Evolutionary conservation across 2,329 filamentous ascomycete genomes (phyloP).

Genomic region (Monosporascus sp.): DNA sequence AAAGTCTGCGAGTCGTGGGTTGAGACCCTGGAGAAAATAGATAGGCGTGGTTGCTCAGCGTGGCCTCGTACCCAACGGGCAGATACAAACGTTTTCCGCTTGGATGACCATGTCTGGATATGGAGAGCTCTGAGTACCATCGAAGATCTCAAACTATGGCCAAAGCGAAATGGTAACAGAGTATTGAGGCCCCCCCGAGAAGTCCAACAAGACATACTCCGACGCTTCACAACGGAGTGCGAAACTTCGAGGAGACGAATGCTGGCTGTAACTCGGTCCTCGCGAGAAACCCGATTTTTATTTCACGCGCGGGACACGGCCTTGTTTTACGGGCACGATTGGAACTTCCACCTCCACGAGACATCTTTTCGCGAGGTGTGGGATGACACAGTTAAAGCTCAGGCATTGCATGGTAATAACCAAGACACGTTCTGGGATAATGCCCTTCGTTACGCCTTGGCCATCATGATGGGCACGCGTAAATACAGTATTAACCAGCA

Average conservation of each 20-base stretch:
- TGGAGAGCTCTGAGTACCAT: constrained; percentile 9
- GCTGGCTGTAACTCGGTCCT: constrained; percentile 11
- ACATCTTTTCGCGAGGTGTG: constrained; percentile 3
- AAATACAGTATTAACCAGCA: background rate
- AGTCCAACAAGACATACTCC: constrained; percentile 4
- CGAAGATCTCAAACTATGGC: background rate
- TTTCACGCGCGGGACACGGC: constrained; percentile 13
- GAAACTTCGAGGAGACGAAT: constrained; percentile 7
- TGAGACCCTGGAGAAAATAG: background rate
- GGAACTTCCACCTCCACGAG: background rate
- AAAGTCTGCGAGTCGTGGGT: background rate
- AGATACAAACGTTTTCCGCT: constrained; percentile 3
- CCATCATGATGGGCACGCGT: constrained; percentile 1
- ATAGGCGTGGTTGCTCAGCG: background rate
- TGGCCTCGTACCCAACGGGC: constrained; percentile 6
- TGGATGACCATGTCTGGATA: constrained; percentile 12
- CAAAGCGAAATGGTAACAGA: background rate
- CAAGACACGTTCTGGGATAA: constrained; percentile 6
- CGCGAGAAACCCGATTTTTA: constrained; percentile 9
- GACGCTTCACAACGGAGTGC: constrained; percentile 7
- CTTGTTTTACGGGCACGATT: constrained; percentile 5
- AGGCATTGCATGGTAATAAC: constrained; percentile 6
- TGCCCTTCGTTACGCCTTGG: constrained; percentile 6
- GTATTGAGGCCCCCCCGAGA: background rate
- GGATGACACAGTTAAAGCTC: constrained; percentile 7